Percentiles rank a stretch among this genome's conserved stretches.
phyloP scores from a whole-genome alignment of 192 early-diverging fungal species.

The Dimargaris cristalligena region DNA sequence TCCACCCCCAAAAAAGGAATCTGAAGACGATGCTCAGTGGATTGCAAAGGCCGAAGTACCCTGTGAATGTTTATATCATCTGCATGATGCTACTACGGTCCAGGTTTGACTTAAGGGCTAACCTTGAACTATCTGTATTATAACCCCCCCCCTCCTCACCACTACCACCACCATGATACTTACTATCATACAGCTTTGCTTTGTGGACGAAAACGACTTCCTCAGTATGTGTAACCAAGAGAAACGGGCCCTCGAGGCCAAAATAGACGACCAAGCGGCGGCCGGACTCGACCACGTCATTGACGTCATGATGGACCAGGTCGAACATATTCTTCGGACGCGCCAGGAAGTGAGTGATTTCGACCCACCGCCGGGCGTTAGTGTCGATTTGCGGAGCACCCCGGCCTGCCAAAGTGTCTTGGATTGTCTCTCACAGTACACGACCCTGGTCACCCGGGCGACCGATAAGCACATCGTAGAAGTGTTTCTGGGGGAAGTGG shows the following conservation, averaged over 20 bases:
- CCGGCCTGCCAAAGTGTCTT: constrained; percentile 64
- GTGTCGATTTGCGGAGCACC: constrained; percentile 54
- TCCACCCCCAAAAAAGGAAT: too few relatives aligned
- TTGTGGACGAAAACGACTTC: constrained; percentile 82
- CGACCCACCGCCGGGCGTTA: constrained; percentile 42
- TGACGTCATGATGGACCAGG: constrained; percentile 67
- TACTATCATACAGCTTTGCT: constrained; percentile 29
- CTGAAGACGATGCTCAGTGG: too few relatives aligned
- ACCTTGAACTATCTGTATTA: too few relatives aligned
- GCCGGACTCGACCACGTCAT: constrained; percentile 86
- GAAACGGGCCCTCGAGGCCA: constrained; percentile 70
- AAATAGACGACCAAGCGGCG: constrained; percentile 81
- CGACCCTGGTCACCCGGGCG: constrained; percentile 50
- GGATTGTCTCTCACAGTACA: constrained; percentile 59
- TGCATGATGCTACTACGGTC: constrained; percentile 10
- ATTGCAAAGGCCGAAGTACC: too few relatives aligned
- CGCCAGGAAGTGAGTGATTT: constrained; percentile 56
- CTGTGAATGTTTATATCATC: too few relatives aligned
- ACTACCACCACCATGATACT: too few relatives aligned
- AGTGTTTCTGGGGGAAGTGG: constrained; percentile 83
- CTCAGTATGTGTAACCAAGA: constrained; percentile 82
- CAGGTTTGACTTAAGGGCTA: background rate
- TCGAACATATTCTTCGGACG: constrained; percentile 61
- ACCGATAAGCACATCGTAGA: constrained; percentile 75
- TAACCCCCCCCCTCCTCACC: too few relatives aligned